Evolutionary conservation across 1,284 basidiomycete genomes (phyloP).

Genomic region (Papiliotrema laurentii): DNA sequence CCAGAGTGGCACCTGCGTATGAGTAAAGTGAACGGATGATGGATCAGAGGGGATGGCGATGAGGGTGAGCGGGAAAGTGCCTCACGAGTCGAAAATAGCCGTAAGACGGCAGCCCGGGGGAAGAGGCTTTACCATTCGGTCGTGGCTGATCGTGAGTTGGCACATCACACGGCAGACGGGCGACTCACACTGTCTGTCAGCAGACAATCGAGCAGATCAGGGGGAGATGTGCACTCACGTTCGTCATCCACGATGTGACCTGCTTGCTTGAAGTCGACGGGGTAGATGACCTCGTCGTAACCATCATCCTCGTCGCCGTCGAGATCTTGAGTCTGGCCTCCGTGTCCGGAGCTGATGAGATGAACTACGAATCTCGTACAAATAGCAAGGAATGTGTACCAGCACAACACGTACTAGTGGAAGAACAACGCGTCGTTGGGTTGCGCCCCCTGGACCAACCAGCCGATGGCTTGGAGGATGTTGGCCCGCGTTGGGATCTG

Average conservation of each 20-base stretch:
- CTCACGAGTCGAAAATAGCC: slow-evolving; percentile 69
- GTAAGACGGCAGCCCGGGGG: slow-evolving; percentile 81
- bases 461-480: slow-evolving; percentile 79
- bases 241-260: slow-evolving; percentile 83
- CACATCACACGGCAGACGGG: neutral
- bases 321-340: slow-evolving; percentile 67
- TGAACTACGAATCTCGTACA: neutral
- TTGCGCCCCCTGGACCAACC: slow-evolving; percentile 74
- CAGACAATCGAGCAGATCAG: neutral
- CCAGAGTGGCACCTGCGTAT: slow-evolving; percentile 47
- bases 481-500: slow-evolving; percentile 72
- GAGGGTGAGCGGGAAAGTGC: neutral
- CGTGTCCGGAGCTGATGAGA: slow-evolving; percentile 60
- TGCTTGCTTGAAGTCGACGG: slow-evolving; percentile 65
- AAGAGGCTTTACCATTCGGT: slow-evolving; percentile 59
- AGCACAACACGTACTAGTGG: slow-evolving; percentile 73
- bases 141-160: slow-evolving; percentile 18
- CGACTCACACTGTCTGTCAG: slow-evolving; percentile 5
- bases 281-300: slow-evolving; percentile 72
- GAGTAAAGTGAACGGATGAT: slow-evolving; percentile 3
- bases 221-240: slow-evolving; percentile 35
- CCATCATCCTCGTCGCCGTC: slow-evolving; percentile 61
- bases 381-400: neutral
- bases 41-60: too few relatives aligned
- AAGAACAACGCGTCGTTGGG: slow-evolving; percentile 88